Percentiles rank a stretch among this genome's conserved stretches.
These are phyloP conservation scores for Alternaria triticina DNA, from an alignment of 2,329 filamentous ascomycete species.

Conservation along the genomic window DNA sequence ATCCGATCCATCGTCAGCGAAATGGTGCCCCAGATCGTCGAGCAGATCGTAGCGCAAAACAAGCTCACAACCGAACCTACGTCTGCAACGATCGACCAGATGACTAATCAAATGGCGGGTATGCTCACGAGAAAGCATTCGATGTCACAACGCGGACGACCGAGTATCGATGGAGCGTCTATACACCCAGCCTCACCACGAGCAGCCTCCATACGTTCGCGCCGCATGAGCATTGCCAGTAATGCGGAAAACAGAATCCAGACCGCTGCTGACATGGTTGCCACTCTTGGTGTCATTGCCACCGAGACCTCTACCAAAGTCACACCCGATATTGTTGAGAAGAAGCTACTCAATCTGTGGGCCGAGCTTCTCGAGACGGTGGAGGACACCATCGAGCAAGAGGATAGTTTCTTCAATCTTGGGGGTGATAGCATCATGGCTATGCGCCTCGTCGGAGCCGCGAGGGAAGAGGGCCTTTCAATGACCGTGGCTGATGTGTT, in stretches of 20 bases:
- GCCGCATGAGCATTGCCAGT: slow-evolving; percentile 38
- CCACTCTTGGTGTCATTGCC: slow-evolving; percentile 38
- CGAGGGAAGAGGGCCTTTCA: slow-evolving; percentile 40
- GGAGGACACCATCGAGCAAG: slow-evolving; percentile 40
- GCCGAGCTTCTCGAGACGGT: slow-evolving; percentile 43
- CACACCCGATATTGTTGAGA: slow-evolving; percentile 42
- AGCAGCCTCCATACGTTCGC: slow-evolving; percentile 28
- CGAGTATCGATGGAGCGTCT: slow-evolving; percentile 30
- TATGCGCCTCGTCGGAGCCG: slow-evolving; percentile 43
- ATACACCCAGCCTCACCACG: slow-evolving; percentile 9
- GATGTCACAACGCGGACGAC: slow-evolving; percentile 28
- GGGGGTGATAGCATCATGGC: slow-evolving; percentile 45
- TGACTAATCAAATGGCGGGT: slow-evolving; percentile 39
- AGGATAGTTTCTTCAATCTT: slow-evolving; percentile 44
- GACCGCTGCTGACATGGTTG: slow-evolving; percentile 43
- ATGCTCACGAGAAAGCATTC: slow-evolving; percentile 37
- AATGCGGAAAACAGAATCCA: slow-evolving; percentile 39
- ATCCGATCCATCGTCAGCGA: slow-evolving; percentile 43
- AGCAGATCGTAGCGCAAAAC: slow-evolving; percentile 39
- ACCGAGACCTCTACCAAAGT: slow-evolving; percentile 35
- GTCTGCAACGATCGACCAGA: slow-evolving; percentile 31
- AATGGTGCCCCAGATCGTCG: slow-evolving; percentile 43
- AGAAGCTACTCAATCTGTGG: slow-evolving; percentile 41
- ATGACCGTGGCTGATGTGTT: slow-evolving; percentile 47
- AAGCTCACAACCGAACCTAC: slow-evolving; percentile 24